phyloP scores from a whole-genome alignment of 257 asterid genomes.

The Coffea eugenioides region DNA sequence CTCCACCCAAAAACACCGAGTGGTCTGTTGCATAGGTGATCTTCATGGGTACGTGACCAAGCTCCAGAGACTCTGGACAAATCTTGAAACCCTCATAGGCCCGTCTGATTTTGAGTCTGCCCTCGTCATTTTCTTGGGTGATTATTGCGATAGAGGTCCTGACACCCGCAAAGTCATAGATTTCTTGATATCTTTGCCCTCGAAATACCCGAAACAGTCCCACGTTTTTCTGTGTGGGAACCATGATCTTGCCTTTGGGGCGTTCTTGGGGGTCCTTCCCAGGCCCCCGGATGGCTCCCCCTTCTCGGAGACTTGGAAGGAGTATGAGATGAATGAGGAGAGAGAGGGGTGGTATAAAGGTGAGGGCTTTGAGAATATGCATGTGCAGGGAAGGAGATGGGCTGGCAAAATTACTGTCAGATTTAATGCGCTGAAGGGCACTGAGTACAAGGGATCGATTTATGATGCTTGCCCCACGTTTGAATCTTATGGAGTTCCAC shows the following conservation, averaged over 20 bases:
- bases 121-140: constrained; percentile 78
- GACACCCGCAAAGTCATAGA: constrained; percentile 59
- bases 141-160: constrained; percentile 90
- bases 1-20: constrained; percentile 42
- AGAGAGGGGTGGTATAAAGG: constrained; percentile 91
- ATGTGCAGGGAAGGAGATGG: constrained; percentile 93
- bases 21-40: constrained; percentile 77
- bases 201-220: constrained; percentile 71
- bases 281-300: constrained; percentile 68
- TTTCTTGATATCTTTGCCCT: constrained; percentile 69
- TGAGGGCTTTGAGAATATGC: constrained; percentile 82
- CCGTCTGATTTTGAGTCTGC: constrained; percentile 71
- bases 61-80: constrained; percentile 73
- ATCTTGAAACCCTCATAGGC: constrained; percentile 55
- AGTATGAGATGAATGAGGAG: constrained; percentile 67
- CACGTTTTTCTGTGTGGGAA: constrained; percentile 88
- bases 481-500: constrained; percentile 80
- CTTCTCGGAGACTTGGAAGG: constrained; percentile 77
- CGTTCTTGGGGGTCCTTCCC: constrained; percentile 83
- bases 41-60: constrained; percentile 71
- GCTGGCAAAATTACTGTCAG: constrained; percentile 68
- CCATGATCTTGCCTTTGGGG: constrained; percentile 82
- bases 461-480: constrained; percentile 88
- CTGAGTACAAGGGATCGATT: constrained; percentile 76
- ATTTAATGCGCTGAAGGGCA: constrained; percentile 56